Conservation (phyloP, 2,329 filamentous ascomycete genomes). For the Sporothrix pallida region DNA sequence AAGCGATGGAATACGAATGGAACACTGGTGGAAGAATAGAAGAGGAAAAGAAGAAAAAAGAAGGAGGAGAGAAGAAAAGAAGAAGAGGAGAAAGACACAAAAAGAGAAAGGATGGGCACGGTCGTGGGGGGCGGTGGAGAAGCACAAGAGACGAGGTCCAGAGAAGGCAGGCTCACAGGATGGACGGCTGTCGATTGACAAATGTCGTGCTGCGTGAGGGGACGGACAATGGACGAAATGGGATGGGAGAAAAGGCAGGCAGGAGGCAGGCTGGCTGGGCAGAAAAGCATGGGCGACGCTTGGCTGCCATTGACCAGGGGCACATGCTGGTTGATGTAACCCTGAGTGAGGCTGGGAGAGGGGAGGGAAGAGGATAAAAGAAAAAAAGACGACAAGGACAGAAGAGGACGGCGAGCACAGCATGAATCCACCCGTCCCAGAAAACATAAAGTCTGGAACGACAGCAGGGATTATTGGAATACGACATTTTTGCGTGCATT, state of each 20-base stretch:
- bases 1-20: neutral
- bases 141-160: too few relatives aligned
- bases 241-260: neutral
- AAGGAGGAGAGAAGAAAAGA: neutral
- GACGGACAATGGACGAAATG: neutral
- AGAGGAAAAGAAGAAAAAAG: neutral
- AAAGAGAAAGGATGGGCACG: neutral
- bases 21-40: neutral
- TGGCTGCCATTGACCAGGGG: conserved; percentile 6
- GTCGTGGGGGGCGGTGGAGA: neutral
- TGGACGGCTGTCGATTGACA: too few relatives aligned
- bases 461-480: neutral
- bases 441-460: neutral
- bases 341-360: conserved; percentile 12
- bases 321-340: conserved; percentile 5
- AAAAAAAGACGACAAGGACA: neutral
- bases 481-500: neutral
- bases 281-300: neutral
- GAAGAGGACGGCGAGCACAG: neutral
- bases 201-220: neutral
- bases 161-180: too few relatives aligned
- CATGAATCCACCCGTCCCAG: neutral
- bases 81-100: neutral
- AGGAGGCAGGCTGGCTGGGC: neutral
- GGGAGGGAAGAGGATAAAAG: too few relatives aligned